Evolutionary conservation across 495 filamentous ascomycete genomes (phyloP), one percentile per base, ranked within the genome.

Genomic region (Tuber umbilicatum): DNA sequence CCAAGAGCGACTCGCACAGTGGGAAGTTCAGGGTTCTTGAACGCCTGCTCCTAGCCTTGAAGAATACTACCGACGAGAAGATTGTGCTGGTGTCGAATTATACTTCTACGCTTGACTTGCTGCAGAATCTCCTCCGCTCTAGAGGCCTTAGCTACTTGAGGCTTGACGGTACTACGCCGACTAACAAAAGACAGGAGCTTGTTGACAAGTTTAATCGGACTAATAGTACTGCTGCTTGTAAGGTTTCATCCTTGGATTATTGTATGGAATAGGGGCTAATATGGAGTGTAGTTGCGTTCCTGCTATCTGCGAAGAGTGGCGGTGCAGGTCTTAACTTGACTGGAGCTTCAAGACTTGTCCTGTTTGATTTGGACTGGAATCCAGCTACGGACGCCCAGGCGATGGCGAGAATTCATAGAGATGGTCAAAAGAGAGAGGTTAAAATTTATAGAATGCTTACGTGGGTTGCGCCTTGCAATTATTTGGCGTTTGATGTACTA

Each of bases 331-430:
- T 94, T 67, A 94, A 94, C 81, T 87, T 94, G 5, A 90, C 92
- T 74, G 92, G 92, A 35, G 92, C 92, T 5, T 91, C 89, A 35
- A 86, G 92, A 17, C 87, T 94, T 0, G 85, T 94, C 12, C 87
- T 94, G 3, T 94, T 93, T 79, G 92, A 94, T 77, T 87, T 92
- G 9, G 92, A 94, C 83, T 94, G 92, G 92, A 94, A 94, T 78
- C 92, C 92, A 2, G 89, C 90, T 12, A 93, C 90, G 3, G 92
- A 94, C 78, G 84, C 90, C 31, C 92, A 94, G 81, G 92, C 92
- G n/a, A 94, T 94, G 92, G 92, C 92, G 2, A 88, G 92, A 5
- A 91, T 94, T 69, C 91, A 94, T 81, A 87, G 92, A 41, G 91
- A 93, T 76, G 92, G 92, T 23, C 92, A 94, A 80, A 92, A 89